Evolutionary conservation across 2,329 filamentous ascomycete genomes (phyloP).

Genomic region (Neurospora crassa): DNA sequence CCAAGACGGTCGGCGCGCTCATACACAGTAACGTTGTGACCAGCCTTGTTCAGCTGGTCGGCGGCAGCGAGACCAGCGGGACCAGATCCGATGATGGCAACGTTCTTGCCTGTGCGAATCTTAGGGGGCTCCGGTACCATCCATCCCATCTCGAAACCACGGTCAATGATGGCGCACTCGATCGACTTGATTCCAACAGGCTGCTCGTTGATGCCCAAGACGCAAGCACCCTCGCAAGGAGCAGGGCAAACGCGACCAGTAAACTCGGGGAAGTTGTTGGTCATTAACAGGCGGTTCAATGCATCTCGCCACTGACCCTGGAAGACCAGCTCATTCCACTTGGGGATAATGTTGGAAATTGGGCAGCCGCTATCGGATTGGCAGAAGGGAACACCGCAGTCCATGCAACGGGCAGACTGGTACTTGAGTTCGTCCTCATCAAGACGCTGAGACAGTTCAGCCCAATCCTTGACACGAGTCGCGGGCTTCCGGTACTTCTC

Average conservation of each 20-base stretch:
- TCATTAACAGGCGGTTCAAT: slow-evolving; percentile 84
- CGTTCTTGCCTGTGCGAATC: slow-evolving; percentile 74
- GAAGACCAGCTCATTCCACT: slow-evolving; percentile 82
- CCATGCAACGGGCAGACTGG: slow-evolving; percentile 94
- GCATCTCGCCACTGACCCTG: slow-evolving; percentile 81
- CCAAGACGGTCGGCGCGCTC: slow-evolving; percentile 86
- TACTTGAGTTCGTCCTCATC: slow-evolving; percentile 95
- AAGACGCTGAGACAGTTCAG: slow-evolving; percentile 76
- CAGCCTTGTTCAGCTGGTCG: slow-evolving; percentile 89
- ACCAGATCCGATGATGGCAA: slow-evolving; percentile 86
- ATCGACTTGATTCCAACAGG: slow-evolving; percentile 98
- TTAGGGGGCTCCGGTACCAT: slow-evolving; percentile 77
- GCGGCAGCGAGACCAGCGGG: slow-evolving; percentile 83
- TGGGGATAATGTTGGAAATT: slow-evolving; percentile 95
- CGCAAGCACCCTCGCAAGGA: slow-evolving; percentile 92
- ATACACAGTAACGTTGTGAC: slow-evolving; percentile 81
- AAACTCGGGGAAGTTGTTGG: slow-evolving; percentile 98
- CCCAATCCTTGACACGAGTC: slow-evolving; percentile 86
- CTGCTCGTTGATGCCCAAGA: slow-evolving; percentile 92
- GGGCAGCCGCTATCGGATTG: slow-evolving; percentile 94
- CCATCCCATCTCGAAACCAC: slow-evolving; percentile 97
- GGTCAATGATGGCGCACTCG: slow-evolving; percentile 95
- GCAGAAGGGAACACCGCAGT: slow-evolving; percentile 96
- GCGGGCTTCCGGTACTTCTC: slow-evolving; percentile 87
- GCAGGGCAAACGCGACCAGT: slow-evolving; percentile 95